Percentiles rank a stretch among this genome's conserved stretches.
Evolutionary conservation across 345 rosid species (phyloP).

Genomic region (Anacardium occidentale): DNA sequence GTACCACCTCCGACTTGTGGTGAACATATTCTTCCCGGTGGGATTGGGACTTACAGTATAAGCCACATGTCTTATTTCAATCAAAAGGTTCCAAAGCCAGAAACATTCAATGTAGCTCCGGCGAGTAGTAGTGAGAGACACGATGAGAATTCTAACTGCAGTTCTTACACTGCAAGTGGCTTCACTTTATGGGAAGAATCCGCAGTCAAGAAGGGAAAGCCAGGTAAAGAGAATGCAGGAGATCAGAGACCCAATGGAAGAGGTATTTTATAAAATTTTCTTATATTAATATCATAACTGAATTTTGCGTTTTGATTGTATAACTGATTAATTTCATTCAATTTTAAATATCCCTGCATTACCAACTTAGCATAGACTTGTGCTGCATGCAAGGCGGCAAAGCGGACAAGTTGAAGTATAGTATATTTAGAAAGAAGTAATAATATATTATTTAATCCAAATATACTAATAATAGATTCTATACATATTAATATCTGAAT

Average conservation of each 20-base stretch:
- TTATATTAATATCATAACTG: background rate
- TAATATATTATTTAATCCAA: no score
- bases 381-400: no score
- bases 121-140: slow-evolving; percentile 57
- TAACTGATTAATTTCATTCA: background rate
- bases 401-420: no score
- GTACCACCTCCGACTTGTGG: slow-evolving; percentile 46
- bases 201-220: slow-evolving; percentile 75
- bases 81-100: slow-evolving; percentile 67
- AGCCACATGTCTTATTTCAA: slow-evolving; percentile 66
- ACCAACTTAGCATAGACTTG: background rate
- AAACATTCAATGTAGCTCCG: slow-evolving; percentile 47
- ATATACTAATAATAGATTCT: no score
- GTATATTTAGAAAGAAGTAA: no score
- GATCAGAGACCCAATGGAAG: slow-evolving; percentile 37
- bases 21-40: slow-evolving; percentile 84
- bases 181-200: slow-evolving; percentile 87
- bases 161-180: slow-evolving; percentile 76
- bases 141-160: slow-evolving; percentile 76
- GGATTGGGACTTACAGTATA: slow-evolving; percentile 85
- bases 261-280: slow-evolving; percentile 32
- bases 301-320: background rate
- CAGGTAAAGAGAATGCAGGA: slow-evolving; percentile 79
- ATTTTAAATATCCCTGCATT: background rate
- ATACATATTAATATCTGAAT: no score